A percentile compares a stretch with the other conserved stretches of the same genome.
Conservation (phyloP, 2,329 filamentous ascomycete genomes). For the Ophiocordyceps australis region DNA sequence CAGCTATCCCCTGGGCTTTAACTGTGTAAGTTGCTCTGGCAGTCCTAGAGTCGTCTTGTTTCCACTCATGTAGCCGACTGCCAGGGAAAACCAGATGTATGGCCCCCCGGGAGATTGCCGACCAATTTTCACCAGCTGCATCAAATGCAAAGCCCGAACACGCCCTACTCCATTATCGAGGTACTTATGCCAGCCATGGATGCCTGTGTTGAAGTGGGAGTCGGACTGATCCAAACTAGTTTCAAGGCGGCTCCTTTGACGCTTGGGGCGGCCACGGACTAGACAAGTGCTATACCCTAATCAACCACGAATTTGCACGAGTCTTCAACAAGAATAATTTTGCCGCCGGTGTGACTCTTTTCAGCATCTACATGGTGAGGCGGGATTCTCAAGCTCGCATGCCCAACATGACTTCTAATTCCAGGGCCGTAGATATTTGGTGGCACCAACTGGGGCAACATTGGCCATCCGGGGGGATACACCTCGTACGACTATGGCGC, state of each 20-base stretch:
- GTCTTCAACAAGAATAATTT: constrained; percentile 68
- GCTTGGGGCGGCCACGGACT: constrained; percentile 59
- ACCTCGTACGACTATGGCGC: constrained; percentile 38
- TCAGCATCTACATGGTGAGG: constrained; percentile 58
- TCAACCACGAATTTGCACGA: constrained; percentile 57
- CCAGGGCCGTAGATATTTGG: constrained; percentile 43
- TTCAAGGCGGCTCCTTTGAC: constrained; percentile 56
- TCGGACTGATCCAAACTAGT: constrained; percentile 17
- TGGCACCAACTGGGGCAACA: constrained; percentile 71
- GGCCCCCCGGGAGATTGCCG: constrained; percentile 39
- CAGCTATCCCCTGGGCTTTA: constrained; percentile 23
- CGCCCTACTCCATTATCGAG: constrained; percentile 48
- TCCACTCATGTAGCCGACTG: neutral
- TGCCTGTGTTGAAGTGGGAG: neutral
- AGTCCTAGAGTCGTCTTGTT: too few species aligned
- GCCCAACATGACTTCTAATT: too few species aligned
- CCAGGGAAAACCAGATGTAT: constrained; percentile 24
- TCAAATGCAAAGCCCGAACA: constrained; percentile 39
- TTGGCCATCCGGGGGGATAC: constrained; percentile 50
- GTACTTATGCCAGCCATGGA: constrained; percentile 4
- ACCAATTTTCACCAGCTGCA: constrained; percentile 22
- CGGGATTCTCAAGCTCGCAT: too few species aligned
- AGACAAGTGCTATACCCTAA: constrained; percentile 43
- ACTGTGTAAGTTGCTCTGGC: constrained; percentile 13
- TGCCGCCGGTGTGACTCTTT: constrained; percentile 44